These are phyloP conservation scores for Fusarium oxysporum DNA, from an alignment of 2,329 filamentous ascomycete species.

Conservation along the genomic window DNA sequence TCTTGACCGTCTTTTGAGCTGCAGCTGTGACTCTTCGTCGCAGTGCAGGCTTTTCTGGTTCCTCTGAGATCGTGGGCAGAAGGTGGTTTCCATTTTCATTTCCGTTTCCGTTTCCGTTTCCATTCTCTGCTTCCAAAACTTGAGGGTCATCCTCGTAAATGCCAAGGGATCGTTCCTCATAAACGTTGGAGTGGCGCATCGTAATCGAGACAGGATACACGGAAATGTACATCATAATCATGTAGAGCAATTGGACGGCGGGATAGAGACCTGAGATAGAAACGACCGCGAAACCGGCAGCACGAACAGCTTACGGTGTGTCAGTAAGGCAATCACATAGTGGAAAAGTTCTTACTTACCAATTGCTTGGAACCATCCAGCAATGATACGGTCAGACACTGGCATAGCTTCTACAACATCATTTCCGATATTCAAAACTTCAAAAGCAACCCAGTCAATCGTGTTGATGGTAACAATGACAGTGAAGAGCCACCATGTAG, in stretches of 20 bases:
- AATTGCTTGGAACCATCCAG: slow-evolving; percentile 73
- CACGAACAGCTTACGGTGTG: slow-evolving; percentile 64
- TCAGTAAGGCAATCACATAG: slow-evolving; percentile 9
- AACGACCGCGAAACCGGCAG: slow-evolving; percentile 75
- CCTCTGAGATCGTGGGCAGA: slow-evolving; percentile 48
- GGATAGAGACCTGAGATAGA: slow-evolving; percentile 67
- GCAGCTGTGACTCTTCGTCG: slow-evolving; percentile 42
- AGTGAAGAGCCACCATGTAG: slow-evolving; percentile 74
- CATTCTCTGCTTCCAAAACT: slow-evolving; percentile 42
- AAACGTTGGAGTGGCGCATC: slow-evolving; percentile 76
- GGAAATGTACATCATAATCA: slow-evolving; percentile 76
- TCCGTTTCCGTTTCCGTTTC: not conserved
- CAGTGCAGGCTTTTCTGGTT: slow-evolving; percentile 28
- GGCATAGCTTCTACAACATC: slow-evolving; percentile 64
- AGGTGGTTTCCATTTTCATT: slow-evolving; percentile 3
- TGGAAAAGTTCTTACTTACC: slow-evolving; percentile 51
- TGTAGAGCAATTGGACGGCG: slow-evolving; percentile 69
- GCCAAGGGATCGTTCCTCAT: slow-evolving; percentile 75
- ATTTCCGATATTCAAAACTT: slow-evolving; percentile 74
- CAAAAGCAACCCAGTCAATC: slow-evolving; percentile 74
- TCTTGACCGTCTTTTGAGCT: slow-evolving; percentile 52
- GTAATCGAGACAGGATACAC: slow-evolving; percentile 72
- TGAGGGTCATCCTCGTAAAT: slow-evolving; percentile 60
- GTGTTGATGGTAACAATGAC: slow-evolving; percentile 71
- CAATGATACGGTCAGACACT: slow-evolving; percentile 65